Percentiles rank a stretch among this genome's conserved stretches.
Evolutionary conservation across 2,329 filamentous ascomycete genomes (phyloP).

Genomic region (Grosmannia penicillata): DNA sequence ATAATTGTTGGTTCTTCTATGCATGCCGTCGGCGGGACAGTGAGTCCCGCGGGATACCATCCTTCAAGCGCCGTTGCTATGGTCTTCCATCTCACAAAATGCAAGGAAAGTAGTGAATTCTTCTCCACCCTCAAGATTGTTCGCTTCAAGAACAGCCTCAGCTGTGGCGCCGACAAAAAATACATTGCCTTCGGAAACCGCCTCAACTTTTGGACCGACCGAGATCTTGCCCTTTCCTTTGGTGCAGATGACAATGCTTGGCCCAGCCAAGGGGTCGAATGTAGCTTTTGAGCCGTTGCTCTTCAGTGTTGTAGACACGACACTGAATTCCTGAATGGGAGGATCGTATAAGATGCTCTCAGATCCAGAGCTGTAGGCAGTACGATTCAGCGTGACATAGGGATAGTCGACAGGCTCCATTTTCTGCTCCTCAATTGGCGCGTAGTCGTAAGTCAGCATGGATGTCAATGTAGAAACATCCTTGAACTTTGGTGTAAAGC

Average conservation of each 20-base stretch:
- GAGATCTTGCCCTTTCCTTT: conserved; percentile 68
- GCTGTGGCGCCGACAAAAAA: conserved; percentile 83
- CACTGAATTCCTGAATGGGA: conserved; percentile 90
- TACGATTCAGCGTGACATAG: conserved; percentile 68
- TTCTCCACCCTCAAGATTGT: conserved; percentile 38
- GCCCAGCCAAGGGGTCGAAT: conserved; percentile 75
- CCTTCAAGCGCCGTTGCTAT: conserved; percentile 18
- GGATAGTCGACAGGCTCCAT: conserved; percentile 77
- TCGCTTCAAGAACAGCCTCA: conserved; percentile 63
- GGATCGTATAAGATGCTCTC: conserved; percentile 72
- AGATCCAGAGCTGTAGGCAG: conserved; percentile 65
- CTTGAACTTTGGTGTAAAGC: conserved; percentile 97
- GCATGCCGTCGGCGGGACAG: too few species aligned
- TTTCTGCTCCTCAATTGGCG: conserved; percentile 89
- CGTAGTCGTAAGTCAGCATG: conserved; percentile 92
- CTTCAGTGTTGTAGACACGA: conserved; percentile 66
- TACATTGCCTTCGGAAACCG: conserved; percentile 58
- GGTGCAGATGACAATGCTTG: conserved; percentile 88
- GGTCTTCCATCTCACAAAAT: conserved; percentile 66
- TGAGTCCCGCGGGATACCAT: too few species aligned
- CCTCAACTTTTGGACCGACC: conserved; percentile 68
- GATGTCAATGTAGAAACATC: conserved; percentile 77
- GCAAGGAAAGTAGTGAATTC: conserved; percentile 83
- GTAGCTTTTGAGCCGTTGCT: conserved; percentile 64
- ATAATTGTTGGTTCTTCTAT: too few species aligned